Percentiles rank a stretch among this genome's conserved stretches.
Conservation (phyloP, 2,329 filamentous ascomycete genomes). For the Neofusicoccum ribis region DNA sequence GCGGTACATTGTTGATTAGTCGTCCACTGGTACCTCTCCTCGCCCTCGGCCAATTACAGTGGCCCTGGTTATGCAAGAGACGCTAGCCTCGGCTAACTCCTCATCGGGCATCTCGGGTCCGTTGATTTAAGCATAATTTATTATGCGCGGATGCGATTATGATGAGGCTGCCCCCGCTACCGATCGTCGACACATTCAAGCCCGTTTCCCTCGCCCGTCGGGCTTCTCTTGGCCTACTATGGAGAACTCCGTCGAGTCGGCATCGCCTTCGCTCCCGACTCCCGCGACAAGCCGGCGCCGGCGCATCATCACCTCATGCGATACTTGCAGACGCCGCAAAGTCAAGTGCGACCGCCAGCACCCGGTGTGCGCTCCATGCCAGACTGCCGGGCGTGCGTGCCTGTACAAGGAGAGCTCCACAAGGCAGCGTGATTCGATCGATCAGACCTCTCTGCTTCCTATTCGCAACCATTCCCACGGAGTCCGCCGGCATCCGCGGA, state of each 20-base stretch:
- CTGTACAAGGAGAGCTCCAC: conserved; percentile 27
- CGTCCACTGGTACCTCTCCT: neutral
- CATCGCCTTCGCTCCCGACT: neutral
- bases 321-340: conserved; percentile 39
- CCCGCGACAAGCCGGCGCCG: neutral
- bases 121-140: neutral
- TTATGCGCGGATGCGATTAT: neutral
- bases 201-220: neutral
- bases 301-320: conserved; percentile 34
- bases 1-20: neutral
- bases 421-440: neutral
- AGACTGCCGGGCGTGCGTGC: conserved; percentile 36
- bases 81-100: neutral
- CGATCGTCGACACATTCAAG: neutral
- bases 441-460: neutral
- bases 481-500: conserved; percentile 21
- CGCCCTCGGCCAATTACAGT: neutral
- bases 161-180: neutral
- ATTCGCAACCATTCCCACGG: neutral
- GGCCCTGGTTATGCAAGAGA: neutral
- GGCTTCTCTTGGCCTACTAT: neutral
- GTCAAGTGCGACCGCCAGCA: conserved; percentile 40
- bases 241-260: neutral
- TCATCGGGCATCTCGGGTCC: neutral
- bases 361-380: conserved; percentile 39